Evolutionary conservation across 495 filamentous ascomycete species (phyloP), one percentile per base, ranked within the genome.

Genomic region (Tetracladium setigerum): DNA sequence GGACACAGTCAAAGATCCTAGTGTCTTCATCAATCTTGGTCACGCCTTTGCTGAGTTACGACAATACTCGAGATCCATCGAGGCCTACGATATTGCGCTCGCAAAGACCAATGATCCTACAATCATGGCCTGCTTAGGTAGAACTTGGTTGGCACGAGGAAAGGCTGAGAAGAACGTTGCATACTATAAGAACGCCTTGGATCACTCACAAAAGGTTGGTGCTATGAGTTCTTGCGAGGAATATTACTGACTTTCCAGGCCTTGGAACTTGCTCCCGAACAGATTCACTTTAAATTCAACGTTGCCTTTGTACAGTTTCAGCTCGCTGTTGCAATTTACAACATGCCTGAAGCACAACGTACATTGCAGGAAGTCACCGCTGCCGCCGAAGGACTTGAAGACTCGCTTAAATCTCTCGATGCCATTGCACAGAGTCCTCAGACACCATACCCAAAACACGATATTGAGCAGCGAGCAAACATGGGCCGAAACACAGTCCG

Each of bases 271-370:
- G 79, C 85, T 0, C 86, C 89, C 1, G 86, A 90, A 15, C 86
- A 94, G 56, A 71, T 88, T 7, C 87, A 95, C 66, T 85, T 92
- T 59, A 84, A 91, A 60, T 98, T 98, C 77, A 98, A 98, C 62
- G 86, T 98, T 13, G 92, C 92, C 17, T 98, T 95, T 53, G 88
- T 96, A 14, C 90, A 97, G 59, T 89, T 95, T 50, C 89, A 95
- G 62, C 78, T 96, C 42, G 90, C 91, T 30, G 81, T 82, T 19
- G 72, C 85, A 32, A 77, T 95, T n/a, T 79, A 88, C 68, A 71
- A 67, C 40, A 73, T 95, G 15, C 70, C 73, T 19, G 84, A 95
- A 49, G 73, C 73, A 0, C 85, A 94, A 52, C 79, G 87, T 37
- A 87, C 82, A 0, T 71, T 92, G 0, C 76, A 72, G 39, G 88